phyloP scores from a whole-genome alignment of 768 basidiomycete species.

The Mycena leptocephala region DNA sequence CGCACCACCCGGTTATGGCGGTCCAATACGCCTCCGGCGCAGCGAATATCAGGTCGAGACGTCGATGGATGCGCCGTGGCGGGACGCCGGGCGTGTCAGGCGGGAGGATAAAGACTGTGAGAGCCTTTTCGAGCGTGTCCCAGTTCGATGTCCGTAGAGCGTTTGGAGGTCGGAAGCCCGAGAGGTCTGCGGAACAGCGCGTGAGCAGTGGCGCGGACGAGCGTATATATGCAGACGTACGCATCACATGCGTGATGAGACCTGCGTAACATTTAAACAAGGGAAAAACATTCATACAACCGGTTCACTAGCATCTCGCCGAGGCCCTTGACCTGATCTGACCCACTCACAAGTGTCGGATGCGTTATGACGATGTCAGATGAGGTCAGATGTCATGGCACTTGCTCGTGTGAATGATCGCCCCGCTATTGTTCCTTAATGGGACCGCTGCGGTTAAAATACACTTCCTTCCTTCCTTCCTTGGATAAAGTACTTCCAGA shows the following conservation, averaged over 20 bases:
- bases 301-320: conserved; percentile 72
- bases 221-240: conserved; percentile 62
- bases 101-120: conserved; percentile 86
- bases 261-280: no score
- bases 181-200: conserved; percentile 67
- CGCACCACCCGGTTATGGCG: conserved; percentile 90
- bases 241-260: conserved; percentile 86
- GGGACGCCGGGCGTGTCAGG: conserved; percentile 37
- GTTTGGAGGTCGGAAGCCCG: conserved; percentile 72
- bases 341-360: conserved; percentile 54
- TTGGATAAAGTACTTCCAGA: no score
- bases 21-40: conserved; percentile 88
- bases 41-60: conserved; percentile 90
- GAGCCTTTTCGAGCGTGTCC: conserved; percentile 89
- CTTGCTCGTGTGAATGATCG: no score
- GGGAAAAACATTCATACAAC: conserved; percentile 60
- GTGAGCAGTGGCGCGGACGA: neutral
- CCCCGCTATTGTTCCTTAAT: no score
- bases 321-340: conserved; percentile 71
- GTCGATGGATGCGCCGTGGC: conserved; percentile 65
- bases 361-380: conserved; percentile 94
- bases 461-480: no score
- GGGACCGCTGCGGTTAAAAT: no score
- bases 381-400: no score
- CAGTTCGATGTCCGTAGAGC: conserved; percentile 72